Evolutionary conservation across 1,139 yeast species (phyloP).

Genomic region (Ashbya aceris): DNA sequence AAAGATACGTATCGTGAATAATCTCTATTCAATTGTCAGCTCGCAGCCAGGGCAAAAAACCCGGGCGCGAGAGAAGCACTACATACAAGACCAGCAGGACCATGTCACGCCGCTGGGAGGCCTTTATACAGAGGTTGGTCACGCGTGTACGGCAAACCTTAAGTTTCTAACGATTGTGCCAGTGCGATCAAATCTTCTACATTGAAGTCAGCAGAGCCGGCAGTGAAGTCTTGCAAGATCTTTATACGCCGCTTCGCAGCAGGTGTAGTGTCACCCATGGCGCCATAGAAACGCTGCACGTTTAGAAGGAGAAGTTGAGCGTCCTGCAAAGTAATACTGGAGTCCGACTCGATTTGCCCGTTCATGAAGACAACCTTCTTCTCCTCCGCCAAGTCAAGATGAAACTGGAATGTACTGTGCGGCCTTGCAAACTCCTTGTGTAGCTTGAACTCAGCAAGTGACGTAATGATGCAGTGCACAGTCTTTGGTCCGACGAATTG

Average conservation of each 20-base stretch:
- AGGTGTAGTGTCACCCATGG: constrained; percentile 38
- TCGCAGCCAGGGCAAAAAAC: no score
- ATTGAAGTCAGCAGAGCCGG: constrained; percentile 54
- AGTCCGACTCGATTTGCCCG: constrained; percentile 70
- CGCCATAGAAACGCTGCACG: constrained; percentile 84
- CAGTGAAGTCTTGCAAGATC: constrained; percentile 58
- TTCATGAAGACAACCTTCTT: constrained; percentile 76
- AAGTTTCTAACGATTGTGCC: constrained; percentile 60
- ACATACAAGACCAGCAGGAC: no score
- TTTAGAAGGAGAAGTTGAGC: constrained; percentile 73
- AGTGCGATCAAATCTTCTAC: constrained; percentile 61
- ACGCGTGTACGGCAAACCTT: constrained; percentile 1
- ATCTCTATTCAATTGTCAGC: no score
- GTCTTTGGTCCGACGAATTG: constrained; percentile 77
- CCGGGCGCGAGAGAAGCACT: no score
- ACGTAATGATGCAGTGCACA: constrained; percentile 82
- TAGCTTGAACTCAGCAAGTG: constrained; percentile 84
- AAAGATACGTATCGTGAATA: no score
- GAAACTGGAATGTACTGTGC: constrained; percentile 85
- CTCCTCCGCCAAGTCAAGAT: constrained; percentile 58
- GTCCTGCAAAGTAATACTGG: constrained; percentile 50
- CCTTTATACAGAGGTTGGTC: no score
- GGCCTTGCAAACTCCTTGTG: constrained; percentile 92
- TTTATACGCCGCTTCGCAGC: constrained; percentile 43
- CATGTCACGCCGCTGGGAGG: no score